Conservation (phyloP, 768 basidiomycete species). For the Russula griseocarnosa region DNA sequence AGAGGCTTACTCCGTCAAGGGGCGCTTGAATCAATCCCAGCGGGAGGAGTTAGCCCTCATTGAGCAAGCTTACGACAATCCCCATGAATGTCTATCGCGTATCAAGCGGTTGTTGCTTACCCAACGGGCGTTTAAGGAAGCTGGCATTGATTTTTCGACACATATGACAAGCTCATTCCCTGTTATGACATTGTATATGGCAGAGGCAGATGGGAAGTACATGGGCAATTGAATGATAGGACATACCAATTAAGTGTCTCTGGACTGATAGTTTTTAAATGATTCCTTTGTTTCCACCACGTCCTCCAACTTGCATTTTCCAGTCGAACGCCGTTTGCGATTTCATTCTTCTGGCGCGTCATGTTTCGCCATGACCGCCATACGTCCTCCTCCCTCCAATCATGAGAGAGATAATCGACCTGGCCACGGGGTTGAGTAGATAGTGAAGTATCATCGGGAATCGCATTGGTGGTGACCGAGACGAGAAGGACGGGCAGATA, state of each 20-base stretch:
- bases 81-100: slow-evolving; percentile 96
- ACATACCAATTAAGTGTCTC: slow-evolving; percentile 97
- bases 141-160: slow-evolving; percentile 98
- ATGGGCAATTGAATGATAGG: background rate
- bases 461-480: slow-evolving; percentile 52
- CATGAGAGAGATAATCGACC: slow-evolving; percentile 97
- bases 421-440: slow-evolving; percentile 85
- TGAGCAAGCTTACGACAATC: slow-evolving; percentile 99
- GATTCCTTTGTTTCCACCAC: slow-evolving; percentile 99
- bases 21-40: slow-evolving; percentile 94
- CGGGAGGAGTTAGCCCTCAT: slow-evolving; percentile 97
- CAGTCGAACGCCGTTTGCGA: slow-evolving; percentile 88
- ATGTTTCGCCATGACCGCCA: slow-evolving; percentile 98
- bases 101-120: slow-evolving; percentile 97
- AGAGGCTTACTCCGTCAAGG: slow-evolving; percentile 98
- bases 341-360: slow-evolving; percentile 98
- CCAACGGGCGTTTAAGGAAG: slow-evolving; percentile 97
- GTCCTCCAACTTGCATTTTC: slow-evolving; percentile 99
- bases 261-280: slow-evolving; percentile 89
- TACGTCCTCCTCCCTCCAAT: slow-evolving; percentile 97
- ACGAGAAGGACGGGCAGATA: slow-evolving; percentile 68
- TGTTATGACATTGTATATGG: slow-evolving; percentile 89
- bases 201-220: background rate
- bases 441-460: slow-evolving; percentile 70
- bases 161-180: slow-evolving; percentile 96